Evolutionary conservation across 2,329 filamentous ascomycete species (phyloP), one percentile per base, ranked within the genome.

Genomic region (Fusarium compactum): DNA sequence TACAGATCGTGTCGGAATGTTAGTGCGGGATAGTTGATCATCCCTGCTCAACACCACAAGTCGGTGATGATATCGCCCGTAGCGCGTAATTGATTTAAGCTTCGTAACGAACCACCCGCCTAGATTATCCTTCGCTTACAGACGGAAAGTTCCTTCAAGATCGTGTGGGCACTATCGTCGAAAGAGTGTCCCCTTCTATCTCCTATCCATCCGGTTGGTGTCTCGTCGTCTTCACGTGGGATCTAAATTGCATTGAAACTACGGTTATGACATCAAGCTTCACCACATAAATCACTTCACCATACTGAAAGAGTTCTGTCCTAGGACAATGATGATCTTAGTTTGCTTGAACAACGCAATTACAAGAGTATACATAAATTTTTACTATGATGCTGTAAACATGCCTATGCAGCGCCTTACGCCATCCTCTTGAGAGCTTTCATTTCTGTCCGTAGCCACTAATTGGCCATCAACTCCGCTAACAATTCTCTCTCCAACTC

Each of bases 401-500:
- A 52, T 41, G 38, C 50, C 34, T 53, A 53, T 43, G 50, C 27
- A 53, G 50, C 50, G 50, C 50, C 50, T 53, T 27, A 43, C 50
- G 25, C 34, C 50, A 29, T 22, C 24, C 14, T 27, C 50, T 38
- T 53, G 24, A 52, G 44, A 67, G 32, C 24, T 52, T 53, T 43
- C 24, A 24, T 44, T 44, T 24, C 16, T n/a, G 14, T 43, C 15
- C n/a, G 54, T 71, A 50, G 48, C 56, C 65, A 29, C 65, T 58
- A 34, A 72, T 76, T 76, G 18, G 78, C 78, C 72, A 89, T 87
- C 69, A 90, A 81, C 69, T 87, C 89, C 2, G 88, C 88, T 74
- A 89, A 81, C 76, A 92, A 82, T 72, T 90, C 89, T 40, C 87
- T 86, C 77, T 90, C 90, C 52, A 91, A 78, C 72, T 90, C 89